Evolutionary conservation across 257 asterid genomes (phyloP), one percentile per base, ranked within the genome.

Genomic region (Lavandula angustifolia): DNA sequence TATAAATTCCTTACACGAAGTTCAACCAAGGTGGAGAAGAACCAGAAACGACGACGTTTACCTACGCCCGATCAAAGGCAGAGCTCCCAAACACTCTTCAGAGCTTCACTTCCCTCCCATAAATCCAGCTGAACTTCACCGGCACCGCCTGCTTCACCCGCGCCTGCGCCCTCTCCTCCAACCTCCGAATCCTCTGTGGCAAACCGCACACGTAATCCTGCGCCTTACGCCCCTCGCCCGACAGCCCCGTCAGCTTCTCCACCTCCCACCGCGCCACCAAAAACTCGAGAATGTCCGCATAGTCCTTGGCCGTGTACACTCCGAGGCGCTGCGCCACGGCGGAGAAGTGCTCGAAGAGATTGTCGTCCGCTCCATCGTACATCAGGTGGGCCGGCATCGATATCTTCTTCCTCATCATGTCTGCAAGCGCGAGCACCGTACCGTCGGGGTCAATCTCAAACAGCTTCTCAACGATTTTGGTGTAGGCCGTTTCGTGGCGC

Each of bases 331-430:
- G 87, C 1, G 87, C 85, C 31, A 82, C 87, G 0, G 81, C 47
- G 5, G 87, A 75, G 78, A 79, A 82, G 71, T 82, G 76, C 7
- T 82, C 78, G 13, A 82, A 82, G 22, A 82, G 81, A 41, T 79
- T 79, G 35, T 79, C 83, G 7, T 79, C 87, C 4, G 2, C 44
- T 11, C 87, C 87, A 37, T 82, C 87, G 17, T 79, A 82, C 87
- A 82, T 82, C 47, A 82, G 57, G 70, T 82, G 87, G 4, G 87
- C 87, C 0, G 87, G 87, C 87, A 82, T 82, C 1, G 87, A 68
- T 65, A 82, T 67, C 50, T 82, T 82, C 82, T 82, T 82, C 79
- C 71, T 82, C 87, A 82, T 82, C 87, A 82, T 79, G 78, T 82
- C 85, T 1, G 83, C 78, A 1, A 82, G 81, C 0, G 80, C 73